Percentiles rank a stretch among this genome's conserved stretches.
phyloP scores from a whole-genome alignment of 305 asterid genomes.

The Rubia balearica region DNA sequence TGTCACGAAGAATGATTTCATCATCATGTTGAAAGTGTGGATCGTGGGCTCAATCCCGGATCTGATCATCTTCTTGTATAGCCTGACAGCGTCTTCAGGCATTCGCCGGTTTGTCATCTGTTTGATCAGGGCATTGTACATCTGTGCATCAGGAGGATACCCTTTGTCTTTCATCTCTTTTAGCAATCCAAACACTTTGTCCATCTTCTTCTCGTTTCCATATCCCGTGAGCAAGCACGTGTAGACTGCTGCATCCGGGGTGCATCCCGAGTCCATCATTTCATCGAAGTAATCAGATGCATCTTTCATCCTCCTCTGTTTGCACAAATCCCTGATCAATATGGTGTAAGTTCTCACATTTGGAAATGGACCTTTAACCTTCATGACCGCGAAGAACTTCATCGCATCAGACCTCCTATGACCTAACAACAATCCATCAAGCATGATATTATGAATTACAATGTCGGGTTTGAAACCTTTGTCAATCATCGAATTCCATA shows the following conservation, averaged over 20 bases:
- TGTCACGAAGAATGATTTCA: slow-evolving; percentile 55
- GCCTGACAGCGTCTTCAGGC: slow-evolving; percentile 68
- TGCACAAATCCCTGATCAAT: slow-evolving; percentile 58
- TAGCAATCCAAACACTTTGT: slow-evolving; percentile 44
- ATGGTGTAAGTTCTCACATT: slow-evolving; percentile 63
- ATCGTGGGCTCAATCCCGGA: slow-evolving; percentile 49
- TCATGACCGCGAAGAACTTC: slow-evolving; percentile 70
- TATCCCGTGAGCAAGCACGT: slow-evolving; percentile 66
- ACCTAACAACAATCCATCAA: slow-evolving; percentile 65
- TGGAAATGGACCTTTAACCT: slow-evolving; percentile 61
- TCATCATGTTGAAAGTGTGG: slow-evolving; percentile 79
- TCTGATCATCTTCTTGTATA: slow-evolving; percentile 73
- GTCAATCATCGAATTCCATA: slow-evolving; percentile 81
- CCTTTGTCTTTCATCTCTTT: slow-evolving; percentile 77
- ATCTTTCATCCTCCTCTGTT: slow-evolving; percentile 50
- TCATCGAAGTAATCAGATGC: slow-evolving; percentile 53
- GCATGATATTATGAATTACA: slow-evolving; percentile 72
- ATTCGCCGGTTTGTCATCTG: slow-evolving; percentile 50
- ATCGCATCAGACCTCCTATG: slow-evolving; percentile 49
- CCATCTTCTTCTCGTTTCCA: slow-evolving; percentile 67
- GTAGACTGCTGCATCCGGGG: slow-evolving; percentile 63
- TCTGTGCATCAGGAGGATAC: slow-evolving; percentile 54
- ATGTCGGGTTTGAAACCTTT: slow-evolving; percentile 67
- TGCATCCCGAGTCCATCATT: slow-evolving; percentile 51
- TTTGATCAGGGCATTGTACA: slow-evolving; percentile 74